A percentile compares a stretch with the other conserved stretches of the same genome.
These are phyloP conservation scores for Blastocystis sp. DNA, from an alignment of 352 stramenopile genomes.

Conservation along the genomic window DNA sequence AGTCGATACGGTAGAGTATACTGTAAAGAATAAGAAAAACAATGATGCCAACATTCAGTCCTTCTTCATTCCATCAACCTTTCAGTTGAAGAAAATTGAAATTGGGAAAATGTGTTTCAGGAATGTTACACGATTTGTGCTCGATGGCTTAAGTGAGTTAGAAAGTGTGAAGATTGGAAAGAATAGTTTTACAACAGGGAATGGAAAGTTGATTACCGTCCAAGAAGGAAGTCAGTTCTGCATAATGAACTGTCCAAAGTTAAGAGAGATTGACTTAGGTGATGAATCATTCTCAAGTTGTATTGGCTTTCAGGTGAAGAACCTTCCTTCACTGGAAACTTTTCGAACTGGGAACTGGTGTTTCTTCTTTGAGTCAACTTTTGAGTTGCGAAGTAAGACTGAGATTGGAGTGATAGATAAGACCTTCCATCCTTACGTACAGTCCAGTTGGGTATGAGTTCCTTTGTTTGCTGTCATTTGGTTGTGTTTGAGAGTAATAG, in stretches of 20 bases:
- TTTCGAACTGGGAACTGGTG: neutral
- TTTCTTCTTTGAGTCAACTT: neutral
- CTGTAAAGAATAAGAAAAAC: too few species aligned
- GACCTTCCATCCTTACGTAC: neutral
- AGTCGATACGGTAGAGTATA: too few species aligned
- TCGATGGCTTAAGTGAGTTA: neutral
- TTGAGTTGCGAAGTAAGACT: neutral
- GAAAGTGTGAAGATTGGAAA: neutral
- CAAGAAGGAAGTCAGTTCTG: neutral
- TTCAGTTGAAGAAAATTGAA: neutral
- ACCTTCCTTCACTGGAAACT: neutral
- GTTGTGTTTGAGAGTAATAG: neutral
- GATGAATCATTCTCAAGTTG: neutral
- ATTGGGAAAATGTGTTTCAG: conserved; percentile 3
- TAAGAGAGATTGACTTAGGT: neutral
- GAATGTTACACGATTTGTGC: neutral
- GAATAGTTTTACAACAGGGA: neutral
- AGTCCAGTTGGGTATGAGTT: neutral
- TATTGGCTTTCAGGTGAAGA: neutral
- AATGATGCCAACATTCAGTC: too few species aligned
- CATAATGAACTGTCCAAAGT: neutral
- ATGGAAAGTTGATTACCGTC: neutral
- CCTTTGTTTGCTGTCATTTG: neutral
- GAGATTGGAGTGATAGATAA: neutral
- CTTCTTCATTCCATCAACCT: too few species aligned